Conservation (phyloP, 257 asterid species). For the Fraxinus excelsior region DNA sequence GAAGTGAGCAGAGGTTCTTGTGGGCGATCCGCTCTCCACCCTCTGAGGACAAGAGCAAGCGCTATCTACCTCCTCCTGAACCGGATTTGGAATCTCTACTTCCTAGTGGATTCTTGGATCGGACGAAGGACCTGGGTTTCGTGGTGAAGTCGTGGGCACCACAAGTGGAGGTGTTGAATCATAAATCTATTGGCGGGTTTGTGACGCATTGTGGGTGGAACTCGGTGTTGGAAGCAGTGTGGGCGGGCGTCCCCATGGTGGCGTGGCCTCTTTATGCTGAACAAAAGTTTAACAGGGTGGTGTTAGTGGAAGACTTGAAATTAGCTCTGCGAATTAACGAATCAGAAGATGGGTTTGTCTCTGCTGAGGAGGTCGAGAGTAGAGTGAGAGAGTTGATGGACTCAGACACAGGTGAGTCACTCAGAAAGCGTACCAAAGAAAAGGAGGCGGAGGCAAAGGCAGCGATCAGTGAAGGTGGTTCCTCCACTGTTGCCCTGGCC, state of each 20-base stretch:
- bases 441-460: constrained; percentile 38
- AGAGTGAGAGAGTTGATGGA: constrained; percentile 48
- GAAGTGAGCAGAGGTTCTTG: constrained; percentile 43
- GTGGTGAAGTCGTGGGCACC: constrained; percentile 67
- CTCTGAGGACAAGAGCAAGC: constrained; percentile 27
- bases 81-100: constrained; percentile 46
- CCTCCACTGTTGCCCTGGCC: constrained; percentile 35
- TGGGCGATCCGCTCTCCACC: constrained; percentile 66
- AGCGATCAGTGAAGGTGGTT: constrained; percentile 48
- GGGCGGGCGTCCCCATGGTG: constrained; percentile 59
- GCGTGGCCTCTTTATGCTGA: constrained; percentile 76
- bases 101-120: constrained; percentile 51
- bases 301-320: constrained; percentile 53
- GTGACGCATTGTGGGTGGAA: constrained; percentile 76
- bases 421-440: constrained; percentile 32
- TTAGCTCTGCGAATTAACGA: constrained; percentile 44
- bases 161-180: constrained; percentile 54
- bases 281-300: constrained; percentile 47
- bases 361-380: constrained; percentile 50
- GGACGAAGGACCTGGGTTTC: constrained; percentile 46
- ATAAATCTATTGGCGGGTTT: constrained; percentile 58
- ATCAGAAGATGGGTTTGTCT: constrained; percentile 44
- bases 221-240: constrained; percentile 60
- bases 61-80: constrained; percentile 31
- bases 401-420: constrained; percentile 27